A percentile compares a stretch with the other conserved stretches of the same genome.
Evolutionary conservation across 306 rosid genomes (phyloP).

Genomic region (Casuarina glauca): DNA sequence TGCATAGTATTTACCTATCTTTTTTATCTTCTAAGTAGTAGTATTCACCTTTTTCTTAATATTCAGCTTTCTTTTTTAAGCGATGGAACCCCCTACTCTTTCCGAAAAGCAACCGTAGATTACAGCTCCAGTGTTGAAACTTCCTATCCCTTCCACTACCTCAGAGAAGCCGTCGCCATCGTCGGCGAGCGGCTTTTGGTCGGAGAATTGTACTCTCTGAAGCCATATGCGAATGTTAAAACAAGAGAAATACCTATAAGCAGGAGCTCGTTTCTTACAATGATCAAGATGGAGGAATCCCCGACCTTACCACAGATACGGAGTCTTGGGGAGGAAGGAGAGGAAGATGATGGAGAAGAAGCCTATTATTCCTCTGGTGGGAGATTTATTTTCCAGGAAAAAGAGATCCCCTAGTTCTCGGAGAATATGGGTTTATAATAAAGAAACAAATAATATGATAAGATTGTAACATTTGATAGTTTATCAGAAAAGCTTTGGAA

Average conservation of each 20-base stretch:
- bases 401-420: conserved; percentile 37
- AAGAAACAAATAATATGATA: too few relatives aligned
- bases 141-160: conserved; percentile 73
- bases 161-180: conserved; percentile 85
- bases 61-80: too few relatives aligned
- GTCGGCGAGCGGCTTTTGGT: conserved; percentile 64
- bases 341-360: conserved; percentile 53
- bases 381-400: conserved; percentile 53
- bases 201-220: conserved; percentile 47
- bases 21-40: too few relatives aligned
- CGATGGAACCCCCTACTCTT: conserved; percentile 35
- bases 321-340: conserved; percentile 42
- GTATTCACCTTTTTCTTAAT: too few relatives aligned
- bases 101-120: conserved; percentile 4
- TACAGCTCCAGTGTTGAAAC: conserved; percentile 63
- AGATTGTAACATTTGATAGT: too few relatives aligned
- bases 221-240: conserved; percentile 21
- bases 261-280: too few relatives aligned
- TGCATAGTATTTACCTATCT: too few relatives aligned
- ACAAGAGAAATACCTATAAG: too few relatives aligned
- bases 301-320: conserved; percentile 53
- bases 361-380: conserved; percentile 83
- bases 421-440: background rate
- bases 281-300: conserved; percentile 30
- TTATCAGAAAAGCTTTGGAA: too few relatives aligned